phyloP scores from a whole-genome alignment of 768 basidiomycete genomes.

The Suillus ampliporus region DNA sequence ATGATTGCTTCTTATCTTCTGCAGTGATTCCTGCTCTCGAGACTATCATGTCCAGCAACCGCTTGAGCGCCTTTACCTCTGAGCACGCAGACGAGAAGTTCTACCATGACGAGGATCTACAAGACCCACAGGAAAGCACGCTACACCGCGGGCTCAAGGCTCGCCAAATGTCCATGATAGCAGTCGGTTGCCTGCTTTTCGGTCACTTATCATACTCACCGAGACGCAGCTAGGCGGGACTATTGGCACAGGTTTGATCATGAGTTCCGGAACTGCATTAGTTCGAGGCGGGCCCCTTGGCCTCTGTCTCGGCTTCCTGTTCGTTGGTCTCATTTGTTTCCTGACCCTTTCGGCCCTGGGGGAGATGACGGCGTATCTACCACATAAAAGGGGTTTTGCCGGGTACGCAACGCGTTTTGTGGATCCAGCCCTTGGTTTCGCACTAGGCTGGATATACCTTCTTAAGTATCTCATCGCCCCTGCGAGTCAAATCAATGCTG shows the following conservation, averaged over 20 bases:
- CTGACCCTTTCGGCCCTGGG: conserved; percentile 61
- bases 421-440: conserved; percentile 73
- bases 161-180: conserved; percentile 65
- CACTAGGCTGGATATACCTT: conserved; percentile 61
- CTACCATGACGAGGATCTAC: conserved; percentile 34
- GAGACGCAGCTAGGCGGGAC: conserved; percentile 51
- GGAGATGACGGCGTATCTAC: conserved; percentile 48
- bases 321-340: conserved; percentile 63
- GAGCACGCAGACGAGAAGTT: conserved; percentile 19
- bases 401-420: conserved; percentile 73
- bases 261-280: conserved; percentile 61
- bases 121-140: conserved; percentile 46
- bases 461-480: conserved; percentile 69
- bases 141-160: conserved; percentile 60
- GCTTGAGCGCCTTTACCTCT: background rate
- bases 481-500: conserved; percentile 70
- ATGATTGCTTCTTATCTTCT: background rate
- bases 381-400: conserved; percentile 63
- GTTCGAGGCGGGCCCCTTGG: conserved; percentile 62
- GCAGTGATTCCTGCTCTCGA: background rate
- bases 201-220: background rate
- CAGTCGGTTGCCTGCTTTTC: conserved; percentile 35
- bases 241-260: conserved; percentile 61
- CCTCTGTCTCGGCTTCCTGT: conserved; percentile 45
- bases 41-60: background rate